Conservation (phyloP, 352 stramenopile species). For the Globisporangium okanoganense region DNA sequence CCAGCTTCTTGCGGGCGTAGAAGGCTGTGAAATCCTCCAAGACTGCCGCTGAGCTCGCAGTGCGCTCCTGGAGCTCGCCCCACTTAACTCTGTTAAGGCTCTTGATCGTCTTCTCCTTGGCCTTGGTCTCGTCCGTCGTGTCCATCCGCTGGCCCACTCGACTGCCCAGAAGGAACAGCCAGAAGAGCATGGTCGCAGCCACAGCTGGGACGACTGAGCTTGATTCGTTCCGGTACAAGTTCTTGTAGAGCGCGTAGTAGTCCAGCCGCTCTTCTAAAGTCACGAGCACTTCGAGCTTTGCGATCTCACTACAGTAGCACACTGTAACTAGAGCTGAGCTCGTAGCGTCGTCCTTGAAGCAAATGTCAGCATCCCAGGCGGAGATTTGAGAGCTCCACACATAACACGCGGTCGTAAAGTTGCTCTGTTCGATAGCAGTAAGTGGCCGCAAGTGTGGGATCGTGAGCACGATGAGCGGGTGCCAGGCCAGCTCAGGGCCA, state of each 20-base stretch:
- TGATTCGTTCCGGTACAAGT: conserved; percentile 62
- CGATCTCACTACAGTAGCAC: conserved; percentile 51
- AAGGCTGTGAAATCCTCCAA: conserved; percentile 55
- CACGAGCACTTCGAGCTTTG: conserved; percentile 52
- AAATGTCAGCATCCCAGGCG: conserved; percentile 46
- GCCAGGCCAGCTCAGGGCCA: conserved; percentile 18
- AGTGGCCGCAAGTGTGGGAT: conserved; percentile 49
- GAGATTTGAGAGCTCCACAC: conserved; percentile 37
- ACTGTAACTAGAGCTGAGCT: conserved; percentile 40
- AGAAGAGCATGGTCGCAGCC: conserved; percentile 35
- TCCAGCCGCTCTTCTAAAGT: conserved; percentile 60
- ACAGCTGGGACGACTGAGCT: conserved; percentile 44
- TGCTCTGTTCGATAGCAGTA: conserved; percentile 36
- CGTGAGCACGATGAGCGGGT: conserved; percentile 37
- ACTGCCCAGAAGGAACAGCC: conserved; percentile 26
- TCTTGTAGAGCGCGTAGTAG: conserved; percentile 45
- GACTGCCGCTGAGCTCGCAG: conserved; percentile 15
- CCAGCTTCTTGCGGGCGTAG: conserved; percentile 30
- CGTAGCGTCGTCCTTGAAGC: conserved; percentile 48
- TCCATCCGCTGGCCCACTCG: conserved; percentile 36
- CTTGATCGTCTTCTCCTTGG: conserved; percentile 58
- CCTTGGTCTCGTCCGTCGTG: conserved; percentile 23
- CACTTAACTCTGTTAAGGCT: conserved; percentile 61
- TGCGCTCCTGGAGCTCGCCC: conserved; percentile 52
- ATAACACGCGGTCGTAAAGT: conserved; percentile 60